Percentiles rank a stretch among this genome's conserved stretches.
These are phyloP conservation scores for Penicillium sp. DNA, from an alignment of 2,329 filamentous ascomycete species.

Conservation along the genomic window DNA sequence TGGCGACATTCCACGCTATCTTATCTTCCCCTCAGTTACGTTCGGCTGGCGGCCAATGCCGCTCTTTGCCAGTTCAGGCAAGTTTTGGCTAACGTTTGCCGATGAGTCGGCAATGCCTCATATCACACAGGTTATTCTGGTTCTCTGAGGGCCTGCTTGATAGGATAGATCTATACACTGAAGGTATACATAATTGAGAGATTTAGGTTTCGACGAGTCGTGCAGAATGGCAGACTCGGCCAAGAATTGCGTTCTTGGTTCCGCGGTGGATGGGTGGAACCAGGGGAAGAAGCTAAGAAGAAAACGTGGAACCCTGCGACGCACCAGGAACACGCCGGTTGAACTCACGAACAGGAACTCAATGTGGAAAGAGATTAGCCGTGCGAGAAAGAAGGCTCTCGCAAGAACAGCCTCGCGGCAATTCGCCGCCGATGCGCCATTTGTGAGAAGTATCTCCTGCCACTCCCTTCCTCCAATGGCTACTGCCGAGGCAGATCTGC, in stretches of 20 bases:
- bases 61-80: slow-evolving; percentile 21
- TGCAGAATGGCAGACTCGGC: not conserved
- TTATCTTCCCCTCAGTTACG: slow-evolving; percentile 24
- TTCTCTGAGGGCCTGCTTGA: not conserved
- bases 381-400: not conserved
- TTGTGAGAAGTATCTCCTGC: not conserved
- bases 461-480: not conserved
- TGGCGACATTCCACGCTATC: slow-evolving; percentile 16
- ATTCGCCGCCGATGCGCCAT: not conserved
- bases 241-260: slow-evolving; percentile 7
- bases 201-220: not conserved
- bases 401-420: not conserved
- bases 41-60: slow-evolving; percentile 22
- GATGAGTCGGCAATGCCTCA: slow-evolving; percentile 19
- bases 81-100: slow-evolving; percentile 14
- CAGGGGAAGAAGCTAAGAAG: slow-evolving; percentile 11
- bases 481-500: not conserved
- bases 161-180: not conserved
- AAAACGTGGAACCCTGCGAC: slow-evolving; percentile 7
- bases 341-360: not conserved
- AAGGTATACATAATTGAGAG: not conserved
- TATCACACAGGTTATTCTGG: not conserved
- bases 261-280: slow-evolving; percentile 8
- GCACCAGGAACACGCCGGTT: not conserved
- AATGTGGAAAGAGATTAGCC: not conserved